Conservation (phyloP, 176 grass and related monocot genomes). For the Eleusine indica region DNA sequence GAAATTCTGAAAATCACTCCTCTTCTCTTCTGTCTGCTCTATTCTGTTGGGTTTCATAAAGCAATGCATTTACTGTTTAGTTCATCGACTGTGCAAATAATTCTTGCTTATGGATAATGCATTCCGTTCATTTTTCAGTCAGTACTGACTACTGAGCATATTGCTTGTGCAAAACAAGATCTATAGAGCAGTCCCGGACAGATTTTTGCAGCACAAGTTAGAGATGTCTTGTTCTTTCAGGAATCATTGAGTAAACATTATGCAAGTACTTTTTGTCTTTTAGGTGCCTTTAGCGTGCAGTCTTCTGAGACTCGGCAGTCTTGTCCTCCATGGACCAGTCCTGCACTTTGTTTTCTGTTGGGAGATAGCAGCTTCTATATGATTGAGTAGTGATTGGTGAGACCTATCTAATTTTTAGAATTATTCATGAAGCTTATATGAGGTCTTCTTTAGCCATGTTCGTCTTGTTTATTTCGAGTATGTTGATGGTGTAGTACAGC, state of each 20-base stretch:
- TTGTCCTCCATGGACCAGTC: conserved; percentile 41
- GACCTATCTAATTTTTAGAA: conserved; percentile 16
- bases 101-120: not conserved
- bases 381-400: conserved; percentile 50
- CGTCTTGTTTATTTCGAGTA: not conserved
- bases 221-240: conserved; percentile 24
- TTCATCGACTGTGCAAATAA: not conserved
- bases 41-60: not conserved
- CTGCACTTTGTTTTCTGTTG: conserved; percentile 37
- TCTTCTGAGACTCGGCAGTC: conserved; percentile 30
- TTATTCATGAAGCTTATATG: conserved; percentile 1
- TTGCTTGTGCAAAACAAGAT: conserved; percentile 29
- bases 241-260: conserved; percentile 51
- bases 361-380: conserved; percentile 18
- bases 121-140: not conserved
- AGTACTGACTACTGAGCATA: not conserved
- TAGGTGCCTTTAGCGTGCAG: conserved; percentile 52
- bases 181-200: not conserved
- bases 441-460: conserved; percentile 18
- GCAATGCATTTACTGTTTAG: conserved; percentile 21
- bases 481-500: conserved; percentile 48
- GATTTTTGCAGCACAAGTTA: not conserved
- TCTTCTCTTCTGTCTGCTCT: conserved; percentile 2
- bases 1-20: conserved; percentile 15
- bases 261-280: conserved; percentile 51